A percentile compares a stretch with the other conserved stretches of the same genome.
Conservation (phyloP, 495 filamentous ascomycete genomes). For the Penicillium robsamsonii region DNA sequence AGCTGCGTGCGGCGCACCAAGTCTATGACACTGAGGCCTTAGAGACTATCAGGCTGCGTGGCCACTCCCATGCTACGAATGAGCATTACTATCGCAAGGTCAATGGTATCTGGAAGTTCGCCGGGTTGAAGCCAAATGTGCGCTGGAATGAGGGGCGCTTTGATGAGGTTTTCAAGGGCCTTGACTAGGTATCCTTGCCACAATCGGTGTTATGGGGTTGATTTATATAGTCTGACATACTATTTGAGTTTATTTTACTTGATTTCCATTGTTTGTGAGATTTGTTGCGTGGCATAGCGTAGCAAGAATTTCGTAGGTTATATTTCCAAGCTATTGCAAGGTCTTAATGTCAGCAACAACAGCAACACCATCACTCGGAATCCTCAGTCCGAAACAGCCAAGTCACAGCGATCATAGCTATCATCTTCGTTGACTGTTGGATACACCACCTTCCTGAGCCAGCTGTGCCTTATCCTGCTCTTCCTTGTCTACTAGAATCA, state of each 20-base stretch:
- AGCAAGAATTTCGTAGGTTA: background rate
- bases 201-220: background rate
- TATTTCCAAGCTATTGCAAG: background rate
- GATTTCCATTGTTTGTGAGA: background rate
- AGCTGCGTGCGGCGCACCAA: conserved; percentile 72
- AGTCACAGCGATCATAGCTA: background rate
- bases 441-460: too few species aligned
- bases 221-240: background rate
- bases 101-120: conserved; percentile 79
- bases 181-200: conserved; percentile 10
- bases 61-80: conserved; percentile 68
- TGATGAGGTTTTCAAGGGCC: conserved; percentile 41
- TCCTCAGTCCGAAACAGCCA: background rate
- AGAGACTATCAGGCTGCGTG: conserved; percentile 35
- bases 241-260: background rate
- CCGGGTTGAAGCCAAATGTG: conserved; percentile 68
- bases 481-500: background rate
- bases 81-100: conserved; percentile 72
- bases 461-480: background rate
- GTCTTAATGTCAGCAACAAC: background rate
- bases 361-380: background rate
- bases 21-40: conserved; percentile 28
- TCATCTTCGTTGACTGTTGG: background rate
- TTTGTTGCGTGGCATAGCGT: background rate
- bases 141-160: conserved; percentile 73